Evolutionary conservation across 768 basidiomycete genomes (phyloP).

Genomic region (Mycena filopes): DNA sequence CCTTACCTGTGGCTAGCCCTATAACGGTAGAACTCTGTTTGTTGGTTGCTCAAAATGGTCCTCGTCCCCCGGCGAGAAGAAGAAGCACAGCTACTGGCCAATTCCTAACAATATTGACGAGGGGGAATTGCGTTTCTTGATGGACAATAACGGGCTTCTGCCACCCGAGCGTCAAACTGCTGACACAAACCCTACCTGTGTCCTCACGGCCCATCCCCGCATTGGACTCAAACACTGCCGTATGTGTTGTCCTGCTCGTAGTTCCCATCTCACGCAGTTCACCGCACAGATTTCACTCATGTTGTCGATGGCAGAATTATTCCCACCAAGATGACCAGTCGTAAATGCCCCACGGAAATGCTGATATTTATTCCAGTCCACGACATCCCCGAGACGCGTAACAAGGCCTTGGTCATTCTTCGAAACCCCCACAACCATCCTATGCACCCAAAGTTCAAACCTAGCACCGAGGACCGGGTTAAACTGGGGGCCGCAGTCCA

Average conservation of each 20-base stretch:
- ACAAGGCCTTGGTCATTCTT: constrained; percentile 3
- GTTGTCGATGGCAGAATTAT: not conserved
- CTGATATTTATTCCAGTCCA: not conserved
- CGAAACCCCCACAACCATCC: constrained; percentile 22
- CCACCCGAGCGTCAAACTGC: not conserved
- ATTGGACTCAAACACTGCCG: constrained; percentile 10
- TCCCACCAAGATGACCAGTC: not conserved
- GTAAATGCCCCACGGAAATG: not conserved
- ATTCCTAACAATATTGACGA: constrained; percentile 8
- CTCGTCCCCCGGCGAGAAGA: not conserved
- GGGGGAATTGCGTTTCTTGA: not conserved
- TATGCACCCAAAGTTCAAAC: constrained; percentile 10
- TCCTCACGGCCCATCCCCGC: constrained; percentile 14
- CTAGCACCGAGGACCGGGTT: not conserved
- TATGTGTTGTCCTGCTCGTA: not conserved
- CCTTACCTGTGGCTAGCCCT: not conserved
- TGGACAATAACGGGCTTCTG: constrained; percentile 14
- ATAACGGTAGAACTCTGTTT: constrained; percentile 14
- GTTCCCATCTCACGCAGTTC: too few species aligned
- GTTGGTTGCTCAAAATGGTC: constrained; percentile 18
- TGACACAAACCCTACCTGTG: not conserved
- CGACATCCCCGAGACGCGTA: not conserved
- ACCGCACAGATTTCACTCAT: not conserved
- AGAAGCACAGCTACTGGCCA: not conserved
- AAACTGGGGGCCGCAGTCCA: constrained; percentile 5